phyloP scores from a whole-genome alignment of 345 rosid genomes.

The Moricandia moricandioides region DNA sequence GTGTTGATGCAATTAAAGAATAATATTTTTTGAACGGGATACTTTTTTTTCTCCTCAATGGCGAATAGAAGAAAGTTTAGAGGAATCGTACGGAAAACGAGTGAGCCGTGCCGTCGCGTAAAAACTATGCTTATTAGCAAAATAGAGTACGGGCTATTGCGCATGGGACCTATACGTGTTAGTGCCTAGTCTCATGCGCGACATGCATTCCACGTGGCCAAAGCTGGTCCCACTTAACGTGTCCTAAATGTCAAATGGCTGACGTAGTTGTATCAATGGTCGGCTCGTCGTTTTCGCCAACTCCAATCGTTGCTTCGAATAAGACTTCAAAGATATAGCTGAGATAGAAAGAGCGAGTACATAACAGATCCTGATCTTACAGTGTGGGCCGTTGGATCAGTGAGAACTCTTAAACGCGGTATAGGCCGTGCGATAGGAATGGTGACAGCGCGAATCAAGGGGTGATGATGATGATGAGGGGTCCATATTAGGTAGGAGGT shows the following conservation, averaged over 20 bases:
- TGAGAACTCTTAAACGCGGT: background rate
- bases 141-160: conserved; percentile 9
- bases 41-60: background rate
- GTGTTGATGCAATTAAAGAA: background rate
- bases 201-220: conserved; percentile 31
- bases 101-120: conserved; percentile 30
- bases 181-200: conserved; percentile 42
- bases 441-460: conserved; percentile 23
- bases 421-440: conserved; percentile 15
- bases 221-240: conserved; percentile 10
- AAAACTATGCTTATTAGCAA: conserved; percentile 10
- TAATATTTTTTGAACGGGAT: background rate
- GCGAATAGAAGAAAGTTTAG: background rate
- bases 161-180: conserved; percentile 31
- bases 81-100: conserved; percentile 31
- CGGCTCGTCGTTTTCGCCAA: conserved; percentile 36
- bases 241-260: conserved; percentile 23
- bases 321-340: conserved; percentile 17
- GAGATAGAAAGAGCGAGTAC: background rate
- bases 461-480: conserved; percentile 35
- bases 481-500: conserved; percentile 39
- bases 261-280: conserved; percentile 27
- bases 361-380: conserved; percentile 25
- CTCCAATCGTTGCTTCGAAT: conserved; percentile 3
- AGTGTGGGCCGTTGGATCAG: conserved; percentile 28